Conservation (phyloP, 73 alveolate species). For the Uronychia binucleata region DNA sequence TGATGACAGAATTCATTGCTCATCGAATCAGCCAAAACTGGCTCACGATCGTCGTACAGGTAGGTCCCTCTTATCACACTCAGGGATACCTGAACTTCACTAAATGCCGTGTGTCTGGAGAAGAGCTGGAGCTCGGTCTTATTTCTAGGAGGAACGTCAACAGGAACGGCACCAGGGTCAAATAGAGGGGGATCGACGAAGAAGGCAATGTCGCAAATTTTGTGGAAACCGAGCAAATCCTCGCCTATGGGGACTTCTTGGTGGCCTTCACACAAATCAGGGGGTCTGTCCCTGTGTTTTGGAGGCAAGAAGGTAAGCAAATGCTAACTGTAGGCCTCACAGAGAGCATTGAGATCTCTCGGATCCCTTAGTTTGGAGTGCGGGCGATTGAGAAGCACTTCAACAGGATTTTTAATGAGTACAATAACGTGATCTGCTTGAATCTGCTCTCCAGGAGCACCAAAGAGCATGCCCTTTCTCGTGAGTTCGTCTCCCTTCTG, state of each 20-base stretch:
- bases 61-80: background rate
- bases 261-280: slow-evolving; percentile 73
- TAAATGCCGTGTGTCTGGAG: slow-evolving; percentile 24
- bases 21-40: slow-evolving; percentile 12
- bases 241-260: slow-evolving; percentile 43
- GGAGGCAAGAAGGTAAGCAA: slow-evolving; percentile 78
- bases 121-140: slow-evolving; percentile 54
- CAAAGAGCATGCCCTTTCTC: slow-evolving; percentile 73
- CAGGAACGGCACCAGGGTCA: slow-evolving; percentile 97
- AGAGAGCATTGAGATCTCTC: background rate
- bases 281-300: slow-evolving; percentile 86
- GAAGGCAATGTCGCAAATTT: slow-evolving; percentile 97
- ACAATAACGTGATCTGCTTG: background rate
- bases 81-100: slow-evolving; percentile 9
- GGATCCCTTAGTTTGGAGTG: slow-evolving; percentile 37
- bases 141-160: slow-evolving; percentile 84
- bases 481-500: slow-evolving; percentile 68
- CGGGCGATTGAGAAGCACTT: slow-evolving; percentile 64
- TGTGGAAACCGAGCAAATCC: slow-evolving; percentile 95
- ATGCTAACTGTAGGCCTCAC: slow-evolving; percentile 21
- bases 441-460: slow-evolving; percentile 67
- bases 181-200: slow-evolving; percentile 95
- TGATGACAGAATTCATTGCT: too few relatives aligned
- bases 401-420: slow-evolving; percentile 44
- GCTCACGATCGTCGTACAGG: slow-evolving; percentile 74